phyloP scores from a whole-genome alignment of 2,329 filamentous ascomycete genomes.

The Ceratocystis smalleyi region DNA sequence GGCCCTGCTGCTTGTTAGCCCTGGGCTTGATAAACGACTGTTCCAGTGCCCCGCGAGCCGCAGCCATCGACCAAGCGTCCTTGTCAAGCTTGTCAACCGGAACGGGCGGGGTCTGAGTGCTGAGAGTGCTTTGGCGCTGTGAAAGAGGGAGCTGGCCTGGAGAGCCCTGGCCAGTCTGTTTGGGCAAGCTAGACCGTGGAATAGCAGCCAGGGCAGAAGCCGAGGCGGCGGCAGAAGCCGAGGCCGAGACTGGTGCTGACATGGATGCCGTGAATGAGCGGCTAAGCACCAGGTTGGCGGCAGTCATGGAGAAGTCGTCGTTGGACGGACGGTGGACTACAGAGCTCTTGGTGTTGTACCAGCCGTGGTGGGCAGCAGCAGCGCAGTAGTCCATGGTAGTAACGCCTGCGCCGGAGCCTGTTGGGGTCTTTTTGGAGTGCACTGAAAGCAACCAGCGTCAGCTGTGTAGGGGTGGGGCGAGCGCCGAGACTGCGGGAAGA shows the following conservation, averaged over 20 bases:
- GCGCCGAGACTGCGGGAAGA: not conserved
- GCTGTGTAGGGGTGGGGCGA: not conserved
- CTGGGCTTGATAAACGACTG: slow-evolving; percentile 9
- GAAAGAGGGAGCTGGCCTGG: not conserved
- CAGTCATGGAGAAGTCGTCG: slow-evolving; percentile 34
- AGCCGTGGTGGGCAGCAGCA: slow-evolving; percentile 54
- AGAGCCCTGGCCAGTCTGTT: not conserved
- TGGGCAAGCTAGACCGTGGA: not conserved
- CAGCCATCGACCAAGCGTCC: slow-evolving; percentile 5
- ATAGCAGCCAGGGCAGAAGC: not conserved
- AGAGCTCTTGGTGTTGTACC: slow-evolving; percentile 45
- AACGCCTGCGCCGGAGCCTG: slow-evolving; percentile 5
- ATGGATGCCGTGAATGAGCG: not conserved
- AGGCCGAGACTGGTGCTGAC: not conserved
- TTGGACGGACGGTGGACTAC: slow-evolving; percentile 35
- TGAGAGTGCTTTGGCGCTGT: not conserved
- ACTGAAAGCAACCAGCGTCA: not conserved
- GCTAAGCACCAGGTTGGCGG: slow-evolving; percentile 20
- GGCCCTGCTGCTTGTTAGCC: not conserved
- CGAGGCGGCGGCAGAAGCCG: not conserved
- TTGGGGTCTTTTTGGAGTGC: not conserved
- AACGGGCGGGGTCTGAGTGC: not conserved
- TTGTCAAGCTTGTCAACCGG: not conserved
- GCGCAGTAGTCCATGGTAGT: slow-evolving; percentile 24
- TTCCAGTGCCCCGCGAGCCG: slow-evolving; percentile 8